Percentiles rank a stretch among this genome's conserved stretches.
Evolutionary conservation across 345 rosid species (phyloP).

Genomic region (Brassica nigra): DNA sequence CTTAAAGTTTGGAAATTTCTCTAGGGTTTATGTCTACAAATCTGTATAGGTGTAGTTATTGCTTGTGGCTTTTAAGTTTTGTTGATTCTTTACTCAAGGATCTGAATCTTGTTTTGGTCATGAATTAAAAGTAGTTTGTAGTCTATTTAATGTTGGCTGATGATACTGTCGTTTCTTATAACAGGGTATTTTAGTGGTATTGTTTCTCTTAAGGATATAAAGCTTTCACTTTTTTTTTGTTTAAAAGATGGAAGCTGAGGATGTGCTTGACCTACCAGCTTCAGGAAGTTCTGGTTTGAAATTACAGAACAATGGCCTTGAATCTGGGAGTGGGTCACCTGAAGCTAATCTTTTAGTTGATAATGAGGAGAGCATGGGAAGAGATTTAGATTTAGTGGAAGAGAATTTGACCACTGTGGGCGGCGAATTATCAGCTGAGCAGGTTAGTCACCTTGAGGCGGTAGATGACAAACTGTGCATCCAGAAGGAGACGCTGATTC

Average conservation of each 20-base stretch:
- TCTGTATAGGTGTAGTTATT: not conserved
- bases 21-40: not conserved
- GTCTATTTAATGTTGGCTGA: slow-evolving; percentile 2
- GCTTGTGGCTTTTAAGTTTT: not conserved
- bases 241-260: slow-evolving; percentile 53
- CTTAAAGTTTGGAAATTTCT: not conserved
- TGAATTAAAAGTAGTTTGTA: not conserved
- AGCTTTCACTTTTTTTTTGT: slow-evolving; percentile 11
- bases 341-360: slow-evolving; percentile 39
- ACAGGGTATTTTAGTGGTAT: slow-evolving; percentile 32
- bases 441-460: slow-evolving; percentile 41
- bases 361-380: slow-evolving; percentile 16
- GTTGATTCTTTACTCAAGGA: not conserved
- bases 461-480: slow-evolving; percentile 39
- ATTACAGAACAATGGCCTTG: slow-evolving; percentile 42
- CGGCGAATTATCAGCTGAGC: slow-evolving; percentile 39
- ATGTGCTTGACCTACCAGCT: slow-evolving; percentile 37
- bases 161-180: slow-evolving; percentile 2
- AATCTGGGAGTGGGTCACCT: slow-evolving; percentile 41
- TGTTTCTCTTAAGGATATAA: slow-evolving; percentile 13
- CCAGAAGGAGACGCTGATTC: slow-evolving; percentile 38
- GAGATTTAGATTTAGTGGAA: slow-evolving; percentile 32
- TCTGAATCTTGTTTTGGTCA: not conserved
- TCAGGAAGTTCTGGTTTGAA: slow-evolving; percentile 39
- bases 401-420: slow-evolving; percentile 39